Base-by-base conservation (phyloP, 2,329 filamentous ascomycete species). In the Cadophora luteo-olivacea region DNA sequence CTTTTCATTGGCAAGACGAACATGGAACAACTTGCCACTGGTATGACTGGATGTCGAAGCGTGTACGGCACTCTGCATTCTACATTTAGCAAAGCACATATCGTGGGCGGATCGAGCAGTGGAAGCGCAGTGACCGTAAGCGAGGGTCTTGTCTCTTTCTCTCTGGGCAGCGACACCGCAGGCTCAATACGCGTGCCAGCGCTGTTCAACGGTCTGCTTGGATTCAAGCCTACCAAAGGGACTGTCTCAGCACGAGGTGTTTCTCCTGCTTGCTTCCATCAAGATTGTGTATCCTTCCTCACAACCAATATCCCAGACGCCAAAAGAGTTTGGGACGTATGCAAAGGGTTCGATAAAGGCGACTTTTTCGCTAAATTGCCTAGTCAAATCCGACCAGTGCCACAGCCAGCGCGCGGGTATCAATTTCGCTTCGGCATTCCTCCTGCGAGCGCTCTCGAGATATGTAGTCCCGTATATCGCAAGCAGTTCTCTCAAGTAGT, bases 1-100 rank as follows among this genome's bases (percentile, higher is more conserved):
- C 75, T 89, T 4, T 84, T 87, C 69, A 80, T 89, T 57, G 87
- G 87, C 36, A 89, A 89, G 75, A 82, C 80, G 22, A 83, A 83
- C 68, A 79, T 87, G 61, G 85, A 87, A 68, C 85, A 87, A 70
- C 79, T 87, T 14, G 85, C 85, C 7, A 87, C 85, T 0, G 85
- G 85, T 1, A 80, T 87, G 25, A 84, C 82, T 24, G 68, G 66
- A 14, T 87, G 84, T 63, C 81, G 85, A 57, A 85, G 82, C 52
- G 84, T 85, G 0, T 86, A 83, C 68, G 85, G 85, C 2, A 81
- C 79, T 12, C 80, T 84, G 7, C 80, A 82, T 62, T 85, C 82
- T 36, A 81, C 83, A 5, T 85, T 80, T 71, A 80, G 82, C 72
- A 77, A 79, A 55, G 75, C 80, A n/a, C 82, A 84, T 66, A 83